Evolutionary conservation across 169 alveolate species (phyloP), one percentile per base, ranked within the genome.

Genomic region (Plasmodium coatneyi): DNA sequence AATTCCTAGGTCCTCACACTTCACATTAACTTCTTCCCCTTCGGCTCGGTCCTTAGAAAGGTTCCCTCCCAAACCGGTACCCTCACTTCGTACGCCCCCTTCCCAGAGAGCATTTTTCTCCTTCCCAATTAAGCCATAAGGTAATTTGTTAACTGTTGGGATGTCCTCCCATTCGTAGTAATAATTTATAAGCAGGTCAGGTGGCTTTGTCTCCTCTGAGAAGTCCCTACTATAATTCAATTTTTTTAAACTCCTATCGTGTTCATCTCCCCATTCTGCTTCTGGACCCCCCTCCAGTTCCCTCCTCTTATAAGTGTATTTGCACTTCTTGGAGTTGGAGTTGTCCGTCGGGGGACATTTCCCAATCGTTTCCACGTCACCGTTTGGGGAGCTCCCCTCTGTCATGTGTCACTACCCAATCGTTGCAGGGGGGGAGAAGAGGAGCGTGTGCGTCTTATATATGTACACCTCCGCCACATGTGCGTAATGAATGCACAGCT

Each of bases 81-180:
- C 28, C 80, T 9, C 39, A 16, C 39, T 32, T 1, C 14, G 78
- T 1, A 46, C 12, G 60, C 12, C 46, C 2, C 60, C 32, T 36
- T 84, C 46, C 80, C 74, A 66, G 1, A 46, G 28, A 10, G 34
- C 22, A 25, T 89, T 19, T n/a, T 89, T 89, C 3, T 78, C 82
- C 72, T 72, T 89, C 7, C 81, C 81, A 89, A 89, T 78, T 89
- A 89, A 79, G n/a, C 94, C 94, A 89, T 89, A 89, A 22, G 94
- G 94, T 49, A 89, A 79, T 60, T 66, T 78, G 19, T n/a, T 39
- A 54, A 89, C 19, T 28, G 34, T 22, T 41, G 94, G 94, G 1
- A 89, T 60, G 28, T 80, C 72, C 19, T 71, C 82, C 94, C 94
- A 89, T 79, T 78, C 94, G 49, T 89, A 89, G 19, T 80, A 80